Evolutionary conservation across 352 stramenopile species (phyloP).

Genomic region (Phytopythium montanum): DNA sequence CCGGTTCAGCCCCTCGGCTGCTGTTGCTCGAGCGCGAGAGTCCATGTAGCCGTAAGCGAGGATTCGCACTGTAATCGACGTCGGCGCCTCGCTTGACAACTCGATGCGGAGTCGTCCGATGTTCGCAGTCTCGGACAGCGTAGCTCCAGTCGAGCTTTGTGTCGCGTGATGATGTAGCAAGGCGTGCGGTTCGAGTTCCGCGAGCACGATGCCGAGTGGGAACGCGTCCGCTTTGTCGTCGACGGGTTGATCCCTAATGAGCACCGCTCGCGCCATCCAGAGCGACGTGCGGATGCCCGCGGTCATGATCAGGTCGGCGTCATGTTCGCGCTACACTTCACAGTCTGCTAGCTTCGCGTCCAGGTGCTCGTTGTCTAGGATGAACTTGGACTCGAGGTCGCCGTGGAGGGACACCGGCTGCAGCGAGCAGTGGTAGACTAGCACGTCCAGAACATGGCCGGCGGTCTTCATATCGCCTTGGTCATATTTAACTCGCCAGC

Average conservation of each 20-base stretch:
- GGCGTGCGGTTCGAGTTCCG: constrained; percentile 29
- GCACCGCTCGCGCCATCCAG: constrained; percentile 43
- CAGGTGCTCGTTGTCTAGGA: constrained; percentile 17
- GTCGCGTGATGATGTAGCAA: constrained; percentile 24
- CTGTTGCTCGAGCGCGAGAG: constrained; percentile 25
- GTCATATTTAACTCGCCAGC: no score
- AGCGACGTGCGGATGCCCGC: constrained; percentile 35
- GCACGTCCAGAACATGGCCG: constrained; percentile 4
- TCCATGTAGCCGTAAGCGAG: constrained; percentile 32
- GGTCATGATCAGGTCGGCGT: constrained; percentile 23
- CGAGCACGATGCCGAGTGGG: constrained; percentile 42
- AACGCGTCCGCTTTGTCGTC: constrained; percentile 47
- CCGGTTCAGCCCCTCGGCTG: constrained; percentile 36
- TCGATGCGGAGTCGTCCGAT: constrained; percentile 28
- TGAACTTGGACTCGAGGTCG: constrained; percentile 31
- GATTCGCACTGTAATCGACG: constrained; percentile 23
- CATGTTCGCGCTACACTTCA: constrained; percentile 9
- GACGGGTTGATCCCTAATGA: constrained; percentile 35
- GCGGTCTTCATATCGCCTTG: constrained; percentile 11
- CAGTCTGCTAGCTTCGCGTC: constrained; percentile 44
- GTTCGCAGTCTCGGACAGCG: constrained; percentile 31
- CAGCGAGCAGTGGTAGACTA: constrained; percentile 18
- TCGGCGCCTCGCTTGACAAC: constrained; percentile 25
- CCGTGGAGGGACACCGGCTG: constrained; percentile 15
- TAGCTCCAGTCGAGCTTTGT: constrained; percentile 13